Conservation (phyloP, 495 filamentous ascomycete genomes). For the Neurospora cerealis region DNA sequence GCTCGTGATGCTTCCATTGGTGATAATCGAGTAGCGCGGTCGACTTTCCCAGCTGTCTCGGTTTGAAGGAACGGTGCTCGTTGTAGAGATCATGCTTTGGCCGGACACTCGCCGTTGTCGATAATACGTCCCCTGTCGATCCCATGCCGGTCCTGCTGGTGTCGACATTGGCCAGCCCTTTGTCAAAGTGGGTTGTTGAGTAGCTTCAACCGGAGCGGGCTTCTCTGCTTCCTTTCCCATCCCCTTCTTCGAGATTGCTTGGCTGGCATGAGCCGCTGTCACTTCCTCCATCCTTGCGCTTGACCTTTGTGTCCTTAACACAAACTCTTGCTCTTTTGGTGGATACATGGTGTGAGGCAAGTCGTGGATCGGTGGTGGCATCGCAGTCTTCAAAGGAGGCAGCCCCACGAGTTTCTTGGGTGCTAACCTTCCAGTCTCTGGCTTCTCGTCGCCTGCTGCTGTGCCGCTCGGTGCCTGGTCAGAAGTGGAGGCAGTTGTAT, state of each 20-base stretch:
- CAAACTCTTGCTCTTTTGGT: conserved; percentile 17
- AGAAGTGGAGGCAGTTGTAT: conserved; percentile 4
- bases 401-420: not conserved
- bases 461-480: conserved; percentile 2
- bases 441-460: not conserved
- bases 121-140: conserved; percentile 8
- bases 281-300: conserved; percentile 12
- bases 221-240: not conserved
- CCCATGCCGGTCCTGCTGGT: not conserved
- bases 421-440: not conserved
- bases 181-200: not conserved
- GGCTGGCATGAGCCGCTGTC: not conserved
- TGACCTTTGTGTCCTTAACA: conserved; percentile 15
- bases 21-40: conserved; percentile 12
- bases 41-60: conserved; percentile 19
- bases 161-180: not conserved
- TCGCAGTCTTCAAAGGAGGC: not conserved
- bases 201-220: not conserved
- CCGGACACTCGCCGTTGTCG: conserved; percentile 13
- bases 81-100: conserved; percentile 16
- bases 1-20: conserved; percentile 29
- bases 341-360: conserved; percentile 17
- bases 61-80: conserved; percentile 14
- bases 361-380: not conserved
- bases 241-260: not conserved